These are phyloP conservation scores for Aspergillus ochraceoroseus DNA, from an alignment of 2,329 filamentous ascomycete genomes.

Conservation along the genomic window DNA sequence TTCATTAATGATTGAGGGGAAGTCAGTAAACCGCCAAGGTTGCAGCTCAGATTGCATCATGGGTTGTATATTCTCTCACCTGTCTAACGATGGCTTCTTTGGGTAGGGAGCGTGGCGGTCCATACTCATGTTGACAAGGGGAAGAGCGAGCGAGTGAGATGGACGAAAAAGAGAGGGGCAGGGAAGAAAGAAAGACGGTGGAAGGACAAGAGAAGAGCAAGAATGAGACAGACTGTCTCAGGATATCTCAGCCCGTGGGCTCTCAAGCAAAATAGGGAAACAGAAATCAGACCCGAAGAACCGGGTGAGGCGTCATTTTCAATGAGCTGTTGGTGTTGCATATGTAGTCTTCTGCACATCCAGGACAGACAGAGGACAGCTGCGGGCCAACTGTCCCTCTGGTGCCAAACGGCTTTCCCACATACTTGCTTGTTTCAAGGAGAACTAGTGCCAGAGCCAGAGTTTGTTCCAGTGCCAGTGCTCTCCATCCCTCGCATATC, in stretches of 20 bases:
- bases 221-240: conserved; percentile 3
- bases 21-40: neutral
- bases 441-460: conserved; percentile 10
- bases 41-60: neutral
- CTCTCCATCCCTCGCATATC: conserved; percentile 19
- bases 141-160: neutral
- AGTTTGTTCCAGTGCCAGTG: conserved; percentile 7
- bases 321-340: conserved; percentile 21
- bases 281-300: conserved; percentile 10
- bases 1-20: conserved; percentile 7
- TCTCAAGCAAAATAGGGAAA: conserved; percentile 8
- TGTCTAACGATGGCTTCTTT: neutral
- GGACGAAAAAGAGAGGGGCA: neutral
- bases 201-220: neutral
- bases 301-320: conserved; percentile 26
- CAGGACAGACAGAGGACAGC: no score
- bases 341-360: conserved; percentile 9
- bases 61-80: neutral
- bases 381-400: conserved; percentile 13
- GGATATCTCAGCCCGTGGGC: conserved; percentile 7
- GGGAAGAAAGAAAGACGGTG: neutral
- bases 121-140: neutral
- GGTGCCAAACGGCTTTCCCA: conserved; percentile 18
- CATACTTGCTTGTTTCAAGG: conserved; percentile 25
- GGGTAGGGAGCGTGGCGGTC: neutral